Conservation (phyloP, 176 grass and related monocot species). For the Luzula sylvatica region DNA sequence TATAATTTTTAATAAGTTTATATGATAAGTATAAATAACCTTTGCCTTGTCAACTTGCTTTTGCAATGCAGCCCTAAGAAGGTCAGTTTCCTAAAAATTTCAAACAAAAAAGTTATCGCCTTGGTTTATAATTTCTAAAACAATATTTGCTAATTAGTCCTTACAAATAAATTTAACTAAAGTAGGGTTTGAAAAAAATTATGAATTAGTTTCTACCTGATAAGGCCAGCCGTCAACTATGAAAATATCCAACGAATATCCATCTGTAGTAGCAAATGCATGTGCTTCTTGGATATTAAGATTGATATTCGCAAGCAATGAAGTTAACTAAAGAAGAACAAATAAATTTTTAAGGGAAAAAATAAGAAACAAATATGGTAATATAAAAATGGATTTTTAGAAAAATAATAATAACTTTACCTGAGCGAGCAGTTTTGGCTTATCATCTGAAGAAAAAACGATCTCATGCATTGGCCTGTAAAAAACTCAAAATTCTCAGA, state of each 20-base stretch:
- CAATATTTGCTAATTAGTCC: background rate
- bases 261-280: slow-evolving; percentile 18
- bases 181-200: background rate
- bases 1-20: background rate
- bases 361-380: background rate
- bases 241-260: slow-evolving; percentile 7
- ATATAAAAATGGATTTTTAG: background rate
- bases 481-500: background rate
- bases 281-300: slow-evolving; percentile 25
- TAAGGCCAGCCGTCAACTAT: slow-evolving; percentile 18
- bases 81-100: slow-evolving; percentile 29
- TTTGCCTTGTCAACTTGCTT: slow-evolving; percentile 46
- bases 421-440: slow-evolving; percentile 13
- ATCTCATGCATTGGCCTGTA: slow-evolving; percentile 14
- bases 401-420: slow-evolving; percentile 6
- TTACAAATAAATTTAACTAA: background rate
- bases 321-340: slow-evolving; percentile 8
- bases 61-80: slow-evolving; percentile 33
- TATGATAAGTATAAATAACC: slow-evolving; percentile 25
- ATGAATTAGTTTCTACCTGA: slow-evolving; percentile 3
- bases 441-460: slow-evolving; percentile 19
- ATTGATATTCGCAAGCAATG: slow-evolving; percentile 15
- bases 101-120: slow-evolving; percentile 5
- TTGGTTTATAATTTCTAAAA: background rate
- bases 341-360: background rate